phyloP scores from a whole-genome alignment of 2,329 filamentous ascomycete species.

The Monilinia polystroma region DNA sequence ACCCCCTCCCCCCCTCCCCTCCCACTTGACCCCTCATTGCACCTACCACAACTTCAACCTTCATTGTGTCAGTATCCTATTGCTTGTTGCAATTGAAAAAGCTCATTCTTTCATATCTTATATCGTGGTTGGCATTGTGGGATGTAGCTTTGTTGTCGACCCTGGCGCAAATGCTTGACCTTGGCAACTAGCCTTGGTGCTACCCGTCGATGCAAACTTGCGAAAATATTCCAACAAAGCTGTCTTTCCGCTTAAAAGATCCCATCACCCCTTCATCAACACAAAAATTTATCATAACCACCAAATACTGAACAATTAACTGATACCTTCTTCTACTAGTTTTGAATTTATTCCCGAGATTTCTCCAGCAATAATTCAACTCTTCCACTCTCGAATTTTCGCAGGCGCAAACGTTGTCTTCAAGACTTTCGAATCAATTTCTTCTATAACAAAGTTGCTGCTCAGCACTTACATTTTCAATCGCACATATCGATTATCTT shows the following conservation, averaged over 20 bases:
- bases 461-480: conserved; percentile 29
- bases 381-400: conserved; percentile 37
- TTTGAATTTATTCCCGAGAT: conserved; percentile 38
- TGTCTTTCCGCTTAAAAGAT: conserved; percentile 19
- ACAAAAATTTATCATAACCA: neutral
- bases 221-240: conserved; percentile 30
- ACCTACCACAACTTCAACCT: conserved; percentile 26
- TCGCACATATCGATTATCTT: conserved; percentile 33
- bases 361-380: conserved; percentile 35
- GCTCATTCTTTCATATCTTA: conserved; percentile 28
- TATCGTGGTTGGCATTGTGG: conserved; percentile 29
- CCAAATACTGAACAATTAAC: conserved; percentile 29
- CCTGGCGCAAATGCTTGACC: conserved; percentile 36
- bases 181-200: conserved; percentile 29
- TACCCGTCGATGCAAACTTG: conserved; percentile 37
- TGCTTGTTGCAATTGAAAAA: conserved; percentile 19
- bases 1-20: conserved; percentile 26
- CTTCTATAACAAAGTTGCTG: conserved; percentile 28
- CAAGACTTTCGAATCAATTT: conserved; percentile 33
- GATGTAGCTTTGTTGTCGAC: conserved; percentile 27
- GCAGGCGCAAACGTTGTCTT: conserved; percentile 38
- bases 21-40: conserved; percentile 27
- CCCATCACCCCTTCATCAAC: conserved; percentile 22
- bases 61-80: conserved; percentile 20
- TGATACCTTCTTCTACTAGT: conserved; percentile 34